Evolutionary conservation across 1,284 basidiomycete species (phyloP).

Genomic region (Mycena sp.): DNA sequence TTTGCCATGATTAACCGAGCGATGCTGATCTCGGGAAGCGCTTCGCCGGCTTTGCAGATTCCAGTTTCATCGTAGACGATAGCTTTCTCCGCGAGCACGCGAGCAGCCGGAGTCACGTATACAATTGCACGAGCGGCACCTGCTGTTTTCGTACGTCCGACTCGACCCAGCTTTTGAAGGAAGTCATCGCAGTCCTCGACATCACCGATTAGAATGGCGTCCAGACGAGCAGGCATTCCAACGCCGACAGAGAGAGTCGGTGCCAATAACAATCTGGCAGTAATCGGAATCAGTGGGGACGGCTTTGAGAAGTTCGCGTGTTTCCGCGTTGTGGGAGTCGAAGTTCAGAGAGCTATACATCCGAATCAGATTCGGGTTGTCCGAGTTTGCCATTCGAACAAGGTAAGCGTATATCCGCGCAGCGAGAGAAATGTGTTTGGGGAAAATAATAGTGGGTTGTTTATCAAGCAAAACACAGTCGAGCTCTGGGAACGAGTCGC

Average conservation of each 20-base stretch:
- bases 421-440: constrained; percentile 25
- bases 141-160: neutral
- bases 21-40: neutral
- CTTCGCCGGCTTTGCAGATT: neutral
- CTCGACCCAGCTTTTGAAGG: constrained; percentile 21
- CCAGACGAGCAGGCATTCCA: neutral
- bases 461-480: constrained; percentile 26
- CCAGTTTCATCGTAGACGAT: neutral
- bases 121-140: neutral
- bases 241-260: constrained; percentile 27
- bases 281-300: neutral
- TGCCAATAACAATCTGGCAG: constrained; percentile 21
- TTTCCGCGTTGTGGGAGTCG: constrained; percentile 9
- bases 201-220: constrained; percentile 18
- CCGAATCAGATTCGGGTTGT: neutral
- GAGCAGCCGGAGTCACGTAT: neutral
- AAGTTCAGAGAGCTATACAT: constrained; percentile 20
- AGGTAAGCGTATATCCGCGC: constrained; percentile 1
- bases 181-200: constrained; percentile 16
- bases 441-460: constrained; percentile 30
- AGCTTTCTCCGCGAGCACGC: neutral
- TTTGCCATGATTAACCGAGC: neutral
- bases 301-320: neutral
- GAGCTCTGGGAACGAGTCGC: constrained; percentile 30
- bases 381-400: neutral